Percentiles rank a stretch among this genome's conserved stretches.
Evolutionary conservation across 2,329 filamentous ascomycete genomes (phyloP).

Genomic region (Taxawa tesnikishii): DNA sequence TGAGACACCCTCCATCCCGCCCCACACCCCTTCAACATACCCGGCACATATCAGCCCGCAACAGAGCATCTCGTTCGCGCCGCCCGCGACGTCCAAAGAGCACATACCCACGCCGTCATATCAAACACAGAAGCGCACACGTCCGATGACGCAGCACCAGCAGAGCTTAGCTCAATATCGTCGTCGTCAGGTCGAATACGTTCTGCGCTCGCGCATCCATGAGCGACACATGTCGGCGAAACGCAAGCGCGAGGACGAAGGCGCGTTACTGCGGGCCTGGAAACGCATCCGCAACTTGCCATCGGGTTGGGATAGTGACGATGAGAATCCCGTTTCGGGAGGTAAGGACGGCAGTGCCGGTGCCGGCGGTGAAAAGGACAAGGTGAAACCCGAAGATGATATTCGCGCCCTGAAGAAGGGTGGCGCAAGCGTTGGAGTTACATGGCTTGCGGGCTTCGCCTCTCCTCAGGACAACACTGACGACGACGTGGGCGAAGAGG

Average conservation of each 20-base stretch:
- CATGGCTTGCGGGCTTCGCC: constrained; percentile 27
- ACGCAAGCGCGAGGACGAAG: constrained; percentile 50
- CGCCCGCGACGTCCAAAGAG: constrained; percentile 10
- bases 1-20: constrained; percentile 1
- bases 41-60: neutral
- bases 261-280: constrained; percentile 54
- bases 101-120: constrained; percentile 21
- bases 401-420: constrained; percentile 12
- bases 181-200: constrained; percentile 68
- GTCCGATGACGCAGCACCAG: constrained; percentile 71
- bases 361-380: constrained; percentile 6
- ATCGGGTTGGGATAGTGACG: constrained; percentile 35
- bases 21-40: neutral
- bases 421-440: constrained; percentile 18
- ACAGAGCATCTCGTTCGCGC: constrained; percentile 12
- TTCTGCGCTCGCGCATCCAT: constrained; percentile 62
- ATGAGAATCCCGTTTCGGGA: too few species aligned
- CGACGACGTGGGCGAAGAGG: constrained; percentile 69
- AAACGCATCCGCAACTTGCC: constrained; percentile 44
- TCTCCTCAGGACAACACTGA: constrained; percentile 13
- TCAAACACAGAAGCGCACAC: constrained; percentile 41
- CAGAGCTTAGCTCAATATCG: constrained; percentile 69
- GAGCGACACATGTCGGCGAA: constrained; percentile 52
- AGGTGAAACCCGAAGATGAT: constrained; percentile 6
- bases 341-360: constrained; percentile 5